These are phyloP conservation scores for Isabelozyma gotoi DNA, from an alignment of 805 yeast species.

Conservation along the genomic window DNA sequence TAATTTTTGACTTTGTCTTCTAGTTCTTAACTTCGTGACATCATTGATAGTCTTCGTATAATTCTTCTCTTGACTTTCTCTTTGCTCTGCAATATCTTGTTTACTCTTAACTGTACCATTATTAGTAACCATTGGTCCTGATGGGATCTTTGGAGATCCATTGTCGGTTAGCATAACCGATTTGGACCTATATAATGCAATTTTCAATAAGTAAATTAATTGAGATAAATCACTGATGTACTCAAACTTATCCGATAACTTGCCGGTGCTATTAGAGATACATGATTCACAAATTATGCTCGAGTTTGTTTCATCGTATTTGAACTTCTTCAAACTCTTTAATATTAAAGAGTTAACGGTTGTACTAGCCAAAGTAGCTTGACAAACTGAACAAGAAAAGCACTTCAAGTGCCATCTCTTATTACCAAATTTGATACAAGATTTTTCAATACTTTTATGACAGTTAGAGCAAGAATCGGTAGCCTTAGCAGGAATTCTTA, in stretches of 20 bases:
- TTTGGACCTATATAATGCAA: slow-evolving; percentile 76
- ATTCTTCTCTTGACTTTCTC: slow-evolving; percentile 37
- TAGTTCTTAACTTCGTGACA: slow-evolving; percentile 71
- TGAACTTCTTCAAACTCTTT: slow-evolving; percentile 45
- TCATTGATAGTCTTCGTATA: slow-evolving; percentile 73
- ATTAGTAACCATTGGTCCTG: slow-evolving; percentile 21
- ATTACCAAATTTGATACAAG: slow-evolving; percentile 62
- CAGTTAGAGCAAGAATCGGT: slow-evolving; percentile 79
- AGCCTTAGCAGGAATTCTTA: slow-evolving; percentile 55
- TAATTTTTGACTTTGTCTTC: slow-evolving; percentile 63
- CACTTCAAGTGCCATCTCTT: slow-evolving; percentile 84
- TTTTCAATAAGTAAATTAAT: slow-evolving; percentile 71
- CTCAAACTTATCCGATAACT: slow-evolving; percentile 46
- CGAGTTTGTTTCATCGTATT: slow-evolving; percentile 37
- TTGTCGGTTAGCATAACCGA: slow-evolving; percentile 46
- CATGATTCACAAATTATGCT: slow-evolving; percentile 63
- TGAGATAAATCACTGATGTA: slow-evolving; percentile 71
- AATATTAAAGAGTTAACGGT: too few species aligned
- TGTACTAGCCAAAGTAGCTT: slow-evolving; percentile 6
- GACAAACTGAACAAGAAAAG: slow-evolving; percentile 64
- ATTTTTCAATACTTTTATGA: slow-evolving; percentile 75
- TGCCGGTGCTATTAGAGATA: slow-evolving; percentile 42
- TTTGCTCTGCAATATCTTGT: slow-evolving; percentile 4
- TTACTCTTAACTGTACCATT: neutral
- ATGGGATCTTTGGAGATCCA: neutral